Base-by-base conservation (phyloP, 345 rosid genomes). In the Eutrema heterophyllum region DNA sequence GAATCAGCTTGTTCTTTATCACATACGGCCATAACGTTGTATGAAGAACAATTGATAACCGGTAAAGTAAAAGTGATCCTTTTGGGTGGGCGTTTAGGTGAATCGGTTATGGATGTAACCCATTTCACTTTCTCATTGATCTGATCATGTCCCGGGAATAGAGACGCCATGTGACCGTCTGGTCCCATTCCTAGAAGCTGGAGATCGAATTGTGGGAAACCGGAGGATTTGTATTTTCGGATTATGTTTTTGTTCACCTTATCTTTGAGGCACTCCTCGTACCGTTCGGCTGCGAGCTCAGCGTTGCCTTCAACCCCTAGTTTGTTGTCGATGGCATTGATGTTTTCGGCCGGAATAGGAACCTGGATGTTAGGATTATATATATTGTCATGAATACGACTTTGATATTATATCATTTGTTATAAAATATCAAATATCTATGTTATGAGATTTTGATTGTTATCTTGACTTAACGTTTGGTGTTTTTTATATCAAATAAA, bases 121-220 rank as follows among this genome's bases (percentile, higher is more conserved):
- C 97, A 93, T 77, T 83, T 93, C 74, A 82, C 67, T 5, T 76
- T 84, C 76, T 86, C 97, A 4, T 78, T 80, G 55, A 84, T 56
- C 4, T 90, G 86, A n/a, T 81, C 75, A 77, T 90, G 93, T 41
- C 93, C 88, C 0, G 96, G 98, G 71, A 93, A 89, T 6, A 89
- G 77, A 27, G 97, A 89, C 21, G 97, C 98, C 57, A 93, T 84
- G 13, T 87, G 97, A 44, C 97, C 96, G 72, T 92, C 97, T 0
- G 93, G 96, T 27, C 98, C 95, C 89, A 90, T 85, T 21, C 98
- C 97, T 5, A 92, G 82, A 73, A 92, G 94, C 80, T 84, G 82
- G 57, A 88, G 87, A 76, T 93, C 93, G 14, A 93, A 93, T 55
- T 84, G 87, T 1, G 98, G 97, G 48, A 86, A 74, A 68, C 88